These are phyloP conservation scores for Zygosaccharomyces siamensis DNA, from an alignment of 805 yeast genomes.

Conservation along the genomic window DNA sequence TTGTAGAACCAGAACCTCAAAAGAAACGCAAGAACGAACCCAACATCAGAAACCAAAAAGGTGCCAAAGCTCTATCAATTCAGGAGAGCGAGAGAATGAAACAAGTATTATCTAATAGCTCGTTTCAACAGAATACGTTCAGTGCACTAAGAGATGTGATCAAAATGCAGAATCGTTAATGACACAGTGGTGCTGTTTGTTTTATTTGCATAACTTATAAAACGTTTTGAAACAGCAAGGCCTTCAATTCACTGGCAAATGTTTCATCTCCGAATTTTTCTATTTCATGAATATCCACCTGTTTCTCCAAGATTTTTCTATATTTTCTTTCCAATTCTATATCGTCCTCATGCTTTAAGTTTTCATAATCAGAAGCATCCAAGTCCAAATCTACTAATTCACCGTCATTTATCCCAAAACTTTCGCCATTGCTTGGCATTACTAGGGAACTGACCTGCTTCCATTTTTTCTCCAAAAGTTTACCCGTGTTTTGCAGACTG, in stretches of 20 bases:
- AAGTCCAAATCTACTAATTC: slow-evolving; percentile 43
- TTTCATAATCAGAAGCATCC: slow-evolving; percentile 30
- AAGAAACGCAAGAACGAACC: slow-evolving; percentile 41
- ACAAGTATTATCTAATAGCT: slow-evolving; percentile 48
- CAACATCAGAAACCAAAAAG: slow-evolving; percentile 50
- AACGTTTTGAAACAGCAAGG: slow-evolving; percentile 4
- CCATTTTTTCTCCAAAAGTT: slow-evolving; percentile 40
- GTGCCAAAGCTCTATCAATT: slow-evolving; percentile 50
- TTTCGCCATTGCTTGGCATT: slow-evolving; percentile 39
- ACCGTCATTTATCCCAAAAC: slow-evolving; percentile 46
- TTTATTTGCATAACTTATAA: slow-evolving; percentile 4
- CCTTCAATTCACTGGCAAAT: slow-evolving; percentile 14
- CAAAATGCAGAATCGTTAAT: slow-evolving; percentile 29
- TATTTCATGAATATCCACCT: slow-evolving; percentile 22
- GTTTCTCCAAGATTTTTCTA: slow-evolving; percentile 25
- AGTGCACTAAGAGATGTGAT: slow-evolving; percentile 60
- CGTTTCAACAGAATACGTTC: slow-evolving; percentile 59
- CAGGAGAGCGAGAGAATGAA: slow-evolving; percentile 58
- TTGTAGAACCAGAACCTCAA: slow-evolving; percentile 18
- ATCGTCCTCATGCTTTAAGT: slow-evolving; percentile 20
- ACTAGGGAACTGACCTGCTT: slow-evolving; percentile 41
- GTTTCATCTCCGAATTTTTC: slow-evolving; percentile 28
- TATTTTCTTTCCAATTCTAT: slow-evolving; percentile 29
- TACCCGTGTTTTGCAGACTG: slow-evolving; percentile 20
- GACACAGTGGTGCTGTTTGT: background rate